Conservation (phyloP, 2,329 filamentous ascomycete species). For the Camillea tinctor region DNA sequence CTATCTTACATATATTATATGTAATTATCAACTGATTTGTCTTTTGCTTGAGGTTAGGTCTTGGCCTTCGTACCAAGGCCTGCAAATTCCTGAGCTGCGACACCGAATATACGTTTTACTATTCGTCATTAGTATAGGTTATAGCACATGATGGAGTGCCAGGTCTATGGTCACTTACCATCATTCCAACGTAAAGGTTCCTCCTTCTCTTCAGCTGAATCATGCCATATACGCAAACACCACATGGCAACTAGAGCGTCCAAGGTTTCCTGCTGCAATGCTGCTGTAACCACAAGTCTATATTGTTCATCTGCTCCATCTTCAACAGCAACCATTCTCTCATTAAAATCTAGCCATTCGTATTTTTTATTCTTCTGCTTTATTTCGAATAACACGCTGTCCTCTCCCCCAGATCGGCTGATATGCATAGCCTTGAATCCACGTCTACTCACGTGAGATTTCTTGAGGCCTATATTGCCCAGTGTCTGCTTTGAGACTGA, state of each 20-base stretch:
- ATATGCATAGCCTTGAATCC: neutral
- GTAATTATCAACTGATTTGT: too few relatives aligned
- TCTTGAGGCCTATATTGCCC: constrained; percentile 14
- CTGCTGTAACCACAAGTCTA: constrained; percentile 10
- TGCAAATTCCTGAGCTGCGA: neutral
- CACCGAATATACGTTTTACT: neutral
- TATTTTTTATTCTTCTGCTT: constrained; percentile 4
- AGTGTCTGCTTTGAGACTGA: constrained; percentile 5
- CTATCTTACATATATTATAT: too few relatives aligned
- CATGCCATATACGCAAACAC: constrained; percentile 14
- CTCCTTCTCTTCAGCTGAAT: constrained; percentile 3
- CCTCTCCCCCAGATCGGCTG: neutral
- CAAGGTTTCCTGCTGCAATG: constrained; percentile 2
- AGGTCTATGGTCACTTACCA: constrained; percentile 8
- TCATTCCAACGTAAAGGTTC: neutral
- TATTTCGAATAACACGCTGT: constrained; percentile 7
- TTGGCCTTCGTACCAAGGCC: too few relatives aligned
- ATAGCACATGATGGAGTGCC: neutral
- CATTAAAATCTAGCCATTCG: constrained; percentile 11
- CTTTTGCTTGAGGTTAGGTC: too few relatives aligned
- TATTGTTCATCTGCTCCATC: constrained; percentile 3
- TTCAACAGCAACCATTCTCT: constrained; percentile 8
- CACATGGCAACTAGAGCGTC: constrained; percentile 12
- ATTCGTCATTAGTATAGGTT: neutral
- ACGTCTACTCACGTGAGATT: neutral